Base-by-base conservation (phyloP, 2,329 filamentous ascomycete species). In the Intubia oerlemansii region DNA sequence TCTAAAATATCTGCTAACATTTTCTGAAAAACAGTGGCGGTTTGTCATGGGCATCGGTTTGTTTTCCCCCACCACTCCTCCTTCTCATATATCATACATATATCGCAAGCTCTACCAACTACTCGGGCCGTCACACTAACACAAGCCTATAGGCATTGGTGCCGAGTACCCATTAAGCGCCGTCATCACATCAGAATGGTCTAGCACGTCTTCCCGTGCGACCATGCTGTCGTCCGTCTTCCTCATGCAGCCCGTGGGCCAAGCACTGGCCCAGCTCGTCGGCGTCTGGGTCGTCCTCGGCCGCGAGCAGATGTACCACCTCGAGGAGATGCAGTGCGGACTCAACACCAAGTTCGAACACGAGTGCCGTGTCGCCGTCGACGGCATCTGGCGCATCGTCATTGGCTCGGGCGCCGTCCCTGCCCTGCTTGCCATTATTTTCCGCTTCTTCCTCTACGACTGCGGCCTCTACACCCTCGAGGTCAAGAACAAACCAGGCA, bases 221-320 rank as follows among this genome's bases (percentile, higher is more conserved):
- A 64, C 58, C 13, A 76, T 76, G 70, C 52, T 77, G 37, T 65
- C 70, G 5, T 60, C 59, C 4, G 68, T 77, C 18, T 76, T 77
- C 42, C 56, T 73, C 39, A 74, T 73, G 62, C 71, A 77, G 38
- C 68, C 71, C 1, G 49, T 76, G 7, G 71, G 71, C 5, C 70
- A 76, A 41, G 61, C 73, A 2, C 52, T 70, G 2, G 69, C 69
- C 10, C 69, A 72, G 35, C 45, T 72, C 5, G 63, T 74, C 9
- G 64, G 65, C 4, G 47, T 73, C 5, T 57, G 51, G 46, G 58
- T 62, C 8, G 42, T 62, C 9, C 46, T 62, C 4, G 56, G 57
- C 12, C 52, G 56, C 12, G 46, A 59, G 32, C 41, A 46, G 34
- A 48, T 44, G 11, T 50, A 53, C 27, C 42, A 52, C 16, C 41